These are phyloP conservation scores for Apiospora pterosperma DNA, from an alignment of 2,329 filamentous ascomycete species.

Conservation along the genomic window DNA sequence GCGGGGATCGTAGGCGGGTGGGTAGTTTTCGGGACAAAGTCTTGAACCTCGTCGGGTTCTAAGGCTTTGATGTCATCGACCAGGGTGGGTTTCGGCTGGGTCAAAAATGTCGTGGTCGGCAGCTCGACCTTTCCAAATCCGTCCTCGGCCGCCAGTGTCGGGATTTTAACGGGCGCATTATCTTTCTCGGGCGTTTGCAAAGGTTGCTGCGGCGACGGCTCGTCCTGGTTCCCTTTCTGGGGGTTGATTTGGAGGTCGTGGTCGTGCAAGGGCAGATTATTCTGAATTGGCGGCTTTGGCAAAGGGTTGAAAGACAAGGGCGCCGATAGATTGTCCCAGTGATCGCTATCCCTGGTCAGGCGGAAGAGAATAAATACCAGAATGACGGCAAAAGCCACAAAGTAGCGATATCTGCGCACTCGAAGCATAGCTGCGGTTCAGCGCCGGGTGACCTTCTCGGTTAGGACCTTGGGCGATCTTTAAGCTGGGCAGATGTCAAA, in stretches of 20 bases:
- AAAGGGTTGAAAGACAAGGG: constrained; percentile 10
- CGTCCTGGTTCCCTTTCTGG: constrained; percentile 2
- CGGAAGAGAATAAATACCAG: constrained; percentile 42
- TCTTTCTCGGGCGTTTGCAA: constrained; percentile 9
- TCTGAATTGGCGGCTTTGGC: constrained; percentile 1
- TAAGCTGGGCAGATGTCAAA: not conserved
- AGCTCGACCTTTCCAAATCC: constrained; percentile 10
- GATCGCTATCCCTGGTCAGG: constrained; percentile 33
- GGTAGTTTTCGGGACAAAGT: constrained; percentile 16
- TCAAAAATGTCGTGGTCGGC: constrained; percentile 8
- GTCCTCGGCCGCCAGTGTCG: constrained; percentile 16
- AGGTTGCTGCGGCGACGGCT: constrained; percentile 7
- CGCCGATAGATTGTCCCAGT: constrained; percentile 36
- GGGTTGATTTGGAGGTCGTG: not conserved
- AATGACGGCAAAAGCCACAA: constrained; percentile 39
- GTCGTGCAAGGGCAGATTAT: not conserved
- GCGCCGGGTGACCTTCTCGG: not conserved
- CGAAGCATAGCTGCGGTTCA: constrained; percentile 36
- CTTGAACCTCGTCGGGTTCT: not conserved
- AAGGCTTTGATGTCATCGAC: constrained; percentile 3
- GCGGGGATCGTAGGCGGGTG: constrained; percentile 13
- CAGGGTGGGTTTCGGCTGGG: constrained; percentile 12
- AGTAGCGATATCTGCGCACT: constrained; percentile 43
- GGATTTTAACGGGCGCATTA: constrained; percentile 15
- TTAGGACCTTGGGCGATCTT: not conserved